These are phyloP conservation scores for Populus pruinosa DNA, from an alignment of 345 rosid species.

Conservation along the genomic window DNA sequence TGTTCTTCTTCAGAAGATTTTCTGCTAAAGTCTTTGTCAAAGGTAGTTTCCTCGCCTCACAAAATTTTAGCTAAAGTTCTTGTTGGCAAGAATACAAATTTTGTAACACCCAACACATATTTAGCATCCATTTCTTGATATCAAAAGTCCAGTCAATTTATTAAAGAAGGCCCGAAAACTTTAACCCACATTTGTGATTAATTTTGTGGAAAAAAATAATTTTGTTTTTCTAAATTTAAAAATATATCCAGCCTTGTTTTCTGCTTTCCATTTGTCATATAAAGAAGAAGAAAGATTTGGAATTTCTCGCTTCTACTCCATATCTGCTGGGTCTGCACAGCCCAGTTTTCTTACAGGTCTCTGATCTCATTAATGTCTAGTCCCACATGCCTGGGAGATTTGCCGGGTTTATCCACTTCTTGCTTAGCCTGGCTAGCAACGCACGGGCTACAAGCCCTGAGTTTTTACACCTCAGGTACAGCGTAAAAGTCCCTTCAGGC, in stretches of 20 bases:
- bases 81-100: not conserved
- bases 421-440: not conserved
- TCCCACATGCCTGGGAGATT: not conserved
- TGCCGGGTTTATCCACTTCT: not conserved
- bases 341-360: not conserved
- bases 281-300: not conserved
- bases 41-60: slow-evolving; percentile 18
- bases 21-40: slow-evolving; percentile 36
- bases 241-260: not conserved
- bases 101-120: not conserved
- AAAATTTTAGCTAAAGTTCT: not conserved
- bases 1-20: slow-evolving; percentile 27
- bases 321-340: not conserved
- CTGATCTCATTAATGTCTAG: not conserved
- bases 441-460: not conserved
- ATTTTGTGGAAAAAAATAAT: not conserved
- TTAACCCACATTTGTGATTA: not conserved
- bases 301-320: not conserved
- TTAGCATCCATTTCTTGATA: not conserved
- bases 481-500: not conserved
- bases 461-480: not conserved
- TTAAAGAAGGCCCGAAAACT: not conserved
- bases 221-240: not conserved
- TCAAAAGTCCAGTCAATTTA: not conserved
- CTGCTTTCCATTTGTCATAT: not conserved